Base-by-base conservation (phyloP, 31 red algal species). In the Pterothamnion heteromorphum region DNA sequence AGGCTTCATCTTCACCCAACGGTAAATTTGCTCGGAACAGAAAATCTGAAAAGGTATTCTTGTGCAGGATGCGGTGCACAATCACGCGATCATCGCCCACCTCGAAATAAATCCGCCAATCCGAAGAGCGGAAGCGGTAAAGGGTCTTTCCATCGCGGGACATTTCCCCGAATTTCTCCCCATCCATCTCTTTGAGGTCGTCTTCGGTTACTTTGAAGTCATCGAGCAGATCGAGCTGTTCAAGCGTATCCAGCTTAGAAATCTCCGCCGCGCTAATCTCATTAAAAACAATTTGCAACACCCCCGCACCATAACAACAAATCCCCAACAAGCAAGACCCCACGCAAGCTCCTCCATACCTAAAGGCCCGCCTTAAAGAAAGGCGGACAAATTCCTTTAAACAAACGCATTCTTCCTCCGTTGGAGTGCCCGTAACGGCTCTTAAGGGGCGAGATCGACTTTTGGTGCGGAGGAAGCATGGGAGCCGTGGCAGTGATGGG, bases 251-350 rank as follows among this genome's bases (percentile, higher is more conserved):
- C 9, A 64, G 51, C n/a, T 64, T 9, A 9, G 51, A 64, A 64
- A 64, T 9, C 51, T 64, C 51, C 51, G 51, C 9, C 14, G 51
- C 51, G n/a, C 51, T 64, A 64, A 64, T 64, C n/a, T 64, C 51
- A 64, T 64, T 64, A 64, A 64, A 64, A 64, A 64, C 51, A n/a
- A 64, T 64, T n/a, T 64, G 51, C n/a, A 64, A 64, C 51, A 64
- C 51, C 14, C n/a, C 51, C n/a, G 51, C 51, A 64, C 14, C n/a
- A 64, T 64, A n/a, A n/a, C n/a, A n/a, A n/a, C n/a, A n/a, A n/a
- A n/a, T n/a, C n/a, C n/a, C n/a, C n/a, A n/a, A n/a, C n/a, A n/a
- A n/a, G n/a, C n/a, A n/a, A n/a, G n/a, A n/a, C n/a, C n/a, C n/a
- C n/a, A n/a, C n/a, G n/a, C n/a, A n/a, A n/a, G n/a, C n/a, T n/a